phyloP scores from a whole-genome alignment of 805 yeast genomes.

The Suhomyces faveliae region DNA sequence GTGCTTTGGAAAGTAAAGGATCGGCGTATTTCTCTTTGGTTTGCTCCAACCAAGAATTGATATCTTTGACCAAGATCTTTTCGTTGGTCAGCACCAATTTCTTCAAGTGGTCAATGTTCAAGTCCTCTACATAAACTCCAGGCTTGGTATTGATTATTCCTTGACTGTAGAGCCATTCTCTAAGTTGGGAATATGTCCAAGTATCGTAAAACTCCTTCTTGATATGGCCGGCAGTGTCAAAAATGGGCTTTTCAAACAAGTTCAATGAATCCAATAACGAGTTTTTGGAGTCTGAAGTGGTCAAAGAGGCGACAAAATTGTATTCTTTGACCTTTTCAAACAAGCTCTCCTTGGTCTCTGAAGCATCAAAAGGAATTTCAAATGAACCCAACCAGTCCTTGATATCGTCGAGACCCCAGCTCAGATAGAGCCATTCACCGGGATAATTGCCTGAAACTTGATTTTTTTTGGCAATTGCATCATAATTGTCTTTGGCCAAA shows the following conservation, averaged over 20 bases:
- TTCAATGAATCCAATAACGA: constrained; percentile 43
- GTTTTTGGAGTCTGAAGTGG: constrained; percentile 29
- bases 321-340: constrained; percentile 44
- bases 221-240: constrained; percentile 38
- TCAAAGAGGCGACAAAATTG: constrained; percentile 42
- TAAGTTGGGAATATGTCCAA: constrained; percentile 55
- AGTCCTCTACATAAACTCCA: constrained; percentile 35
- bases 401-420: constrained; percentile 53
- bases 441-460: constrained; percentile 46
- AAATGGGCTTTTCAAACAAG: constrained; percentile 31
- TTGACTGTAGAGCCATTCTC: constrained; percentile 52
- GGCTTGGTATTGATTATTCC: constrained; percentile 22
- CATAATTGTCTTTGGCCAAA: constrained; percentile 41
- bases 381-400: constrained; percentile 48
- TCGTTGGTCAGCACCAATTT: constrained; percentile 33
- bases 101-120: constrained; percentile 34
- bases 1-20: constrained; percentile 34
- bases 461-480: constrained; percentile 33
- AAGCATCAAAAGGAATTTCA: constrained; percentile 32
- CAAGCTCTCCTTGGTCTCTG: constrained; percentile 47
- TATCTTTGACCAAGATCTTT: constrained; percentile 36
- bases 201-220: constrained; percentile 46
- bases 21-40: constrained; percentile 25
- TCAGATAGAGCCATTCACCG: constrained; percentile 51
- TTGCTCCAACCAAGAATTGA: constrained; percentile 33